Conservation (phyloP, 108 stramenopile genomes). For the Nitzschia putrida region DNA sequence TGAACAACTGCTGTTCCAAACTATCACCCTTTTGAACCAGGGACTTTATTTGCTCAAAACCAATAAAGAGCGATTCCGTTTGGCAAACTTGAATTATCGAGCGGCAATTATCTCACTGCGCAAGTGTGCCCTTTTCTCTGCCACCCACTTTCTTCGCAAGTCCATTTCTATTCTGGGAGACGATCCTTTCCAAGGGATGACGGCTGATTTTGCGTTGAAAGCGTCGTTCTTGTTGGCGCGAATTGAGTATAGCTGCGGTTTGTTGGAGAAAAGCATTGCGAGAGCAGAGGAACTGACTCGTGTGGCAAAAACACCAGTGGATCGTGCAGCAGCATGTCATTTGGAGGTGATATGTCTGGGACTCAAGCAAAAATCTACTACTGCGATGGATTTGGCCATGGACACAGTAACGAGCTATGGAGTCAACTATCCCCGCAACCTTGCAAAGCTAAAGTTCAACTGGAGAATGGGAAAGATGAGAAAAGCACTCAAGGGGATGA, state of each 20-base stretch:
- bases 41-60: conserved; percentile 7
- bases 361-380: not conserved
- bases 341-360: not conserved
- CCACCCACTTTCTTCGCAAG: conserved; percentile 7
- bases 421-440: conserved; percentile 6
- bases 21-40: conserved; percentile 6
- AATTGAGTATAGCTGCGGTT: conserved; percentile 10
- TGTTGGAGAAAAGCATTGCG: conserved; percentile 1
- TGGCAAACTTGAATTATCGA: conserved; percentile 12
- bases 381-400: not conserved
- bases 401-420: conserved; percentile 2
- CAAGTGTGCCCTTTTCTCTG: not conserved
- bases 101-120: conserved; percentile 1
- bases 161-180: conserved; percentile 6
- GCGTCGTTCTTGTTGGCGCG: not conserved
- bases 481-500: not conserved
- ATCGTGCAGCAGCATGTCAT: conserved; percentile 1
- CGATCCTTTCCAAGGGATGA: not conserved
- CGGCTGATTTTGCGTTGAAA: not conserved
- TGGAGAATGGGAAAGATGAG: not conserved
- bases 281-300: not conserved
- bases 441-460: conserved; percentile 1
- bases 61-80: not conserved
- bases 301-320: not conserved
- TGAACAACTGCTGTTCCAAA: conserved; percentile 15